A percentile compares a stretch with the other conserved stretches of the same genome.
phyloP scores from a whole-genome alignment of 352 stramenopile species.

The Phytophthora colocasiae region DNA sequence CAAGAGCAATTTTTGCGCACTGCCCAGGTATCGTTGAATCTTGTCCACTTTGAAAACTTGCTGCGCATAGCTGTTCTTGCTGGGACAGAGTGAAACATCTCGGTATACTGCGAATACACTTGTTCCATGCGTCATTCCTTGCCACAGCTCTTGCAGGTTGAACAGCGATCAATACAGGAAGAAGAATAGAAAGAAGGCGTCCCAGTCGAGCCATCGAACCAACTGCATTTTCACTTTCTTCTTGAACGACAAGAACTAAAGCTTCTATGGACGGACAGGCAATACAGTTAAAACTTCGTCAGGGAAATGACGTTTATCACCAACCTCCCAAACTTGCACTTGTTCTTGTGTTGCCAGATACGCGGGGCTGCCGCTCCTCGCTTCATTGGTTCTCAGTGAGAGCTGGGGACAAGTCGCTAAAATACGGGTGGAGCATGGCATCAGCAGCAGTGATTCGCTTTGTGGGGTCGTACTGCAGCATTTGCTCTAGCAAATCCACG shows the following conservation, averaged over 20 bases:
- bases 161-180: conserved; percentile 12
- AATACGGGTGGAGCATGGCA: conserved; percentile 98
- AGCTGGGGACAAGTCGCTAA: conserved; percentile 91
- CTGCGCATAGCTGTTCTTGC: conserved; percentile 36
- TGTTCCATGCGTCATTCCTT: conserved; percentile 9
- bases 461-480: conserved; percentile 89
- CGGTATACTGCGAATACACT: conserved; percentile 39
- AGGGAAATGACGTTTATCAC: conserved; percentile 21
- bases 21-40: conserved; percentile 28
- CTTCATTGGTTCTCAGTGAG: conserved; percentile 67
- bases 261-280: conserved; percentile 37
- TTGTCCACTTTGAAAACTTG: conserved; percentile 1
- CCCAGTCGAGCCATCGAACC: conserved; percentile 9
- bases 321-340: conserved; percentile 20
- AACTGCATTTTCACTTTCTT: conserved; percentile 19
- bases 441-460: conserved; percentile 95
- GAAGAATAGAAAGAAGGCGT: conserved; percentile 14
- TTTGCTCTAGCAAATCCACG: conserved; percentile 93
- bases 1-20: conserved; percentile 43
- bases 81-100: conserved; percentile 39
- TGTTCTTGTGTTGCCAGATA: conserved; percentile 23
- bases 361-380: conserved; percentile 4
- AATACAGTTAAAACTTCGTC: conserved; percentile 34
- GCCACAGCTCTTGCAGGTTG: conserved; percentile 5
- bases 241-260: conserved; percentile 23